phyloP scores from a whole-genome alignment of 495 filamentous ascomycete species.

The Hypoxylon rickii region DNA sequence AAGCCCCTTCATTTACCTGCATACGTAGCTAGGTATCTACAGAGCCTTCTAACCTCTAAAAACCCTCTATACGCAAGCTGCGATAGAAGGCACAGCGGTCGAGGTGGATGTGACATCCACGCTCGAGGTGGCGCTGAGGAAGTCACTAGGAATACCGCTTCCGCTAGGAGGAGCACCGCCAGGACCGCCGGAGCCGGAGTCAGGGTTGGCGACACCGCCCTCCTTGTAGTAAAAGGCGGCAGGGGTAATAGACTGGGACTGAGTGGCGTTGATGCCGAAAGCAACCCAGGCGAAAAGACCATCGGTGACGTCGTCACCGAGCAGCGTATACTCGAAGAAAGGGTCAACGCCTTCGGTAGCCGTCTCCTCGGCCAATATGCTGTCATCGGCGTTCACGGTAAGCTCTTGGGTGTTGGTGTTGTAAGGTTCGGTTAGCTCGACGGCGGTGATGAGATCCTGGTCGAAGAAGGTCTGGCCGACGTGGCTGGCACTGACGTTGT shows the following conservation, averaged over 20 bases:
- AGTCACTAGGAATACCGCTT: not conserved
- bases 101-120: not conserved
- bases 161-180: not conserved
- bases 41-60: too few species aligned
- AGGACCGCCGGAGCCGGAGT: not conserved
- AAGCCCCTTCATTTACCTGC: too few species aligned
- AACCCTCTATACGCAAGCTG: too few species aligned
- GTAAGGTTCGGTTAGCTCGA: slow-evolving; percentile 58
- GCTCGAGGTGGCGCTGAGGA: slow-evolving; percentile 8
- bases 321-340: slow-evolving; percentile 46
- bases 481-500: slow-evolving; percentile 51
- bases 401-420: slow-evolving; percentile 51
- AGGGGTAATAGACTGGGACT: not conserved
- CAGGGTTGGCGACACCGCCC: slow-evolving; percentile 1
- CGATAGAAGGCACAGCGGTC: not conserved
- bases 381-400: slow-evolving; percentile 50
- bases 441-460: slow-evolving; percentile 51
- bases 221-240: slow-evolving; percentile 3
- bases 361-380: slow-evolving; percentile 35
- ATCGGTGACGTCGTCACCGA: slow-evolving; percentile 52
- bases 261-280: slow-evolving; percentile 57
- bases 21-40: too few species aligned
- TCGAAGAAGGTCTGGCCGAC: slow-evolving; percentile 62
- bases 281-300: slow-evolving; percentile 61
- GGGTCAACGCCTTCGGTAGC: slow-evolving; percentile 45